Base-by-base conservation (phyloP, 441 rosid species). In the Kokia cookei region DNA sequence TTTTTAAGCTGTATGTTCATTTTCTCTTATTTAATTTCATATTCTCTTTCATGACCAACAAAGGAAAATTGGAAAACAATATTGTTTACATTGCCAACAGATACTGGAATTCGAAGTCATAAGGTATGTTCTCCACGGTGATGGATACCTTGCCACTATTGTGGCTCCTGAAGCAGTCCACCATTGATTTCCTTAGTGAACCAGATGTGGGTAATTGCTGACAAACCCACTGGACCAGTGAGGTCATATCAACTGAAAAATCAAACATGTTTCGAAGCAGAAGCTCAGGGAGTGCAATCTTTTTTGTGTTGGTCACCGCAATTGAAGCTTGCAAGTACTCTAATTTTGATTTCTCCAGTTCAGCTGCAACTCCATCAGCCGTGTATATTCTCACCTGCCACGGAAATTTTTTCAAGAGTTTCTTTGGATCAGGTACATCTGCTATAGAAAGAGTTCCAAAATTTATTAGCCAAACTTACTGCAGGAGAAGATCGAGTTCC, bases 401-500 rank as follows among this genome's bases (percentile, higher is more conserved):
- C 54, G 22, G 12, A 12, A 26, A 26, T 35, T 73, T 35, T 9
- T 27, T 42, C 15, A 45, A 10, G 12, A 42, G 24, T 10, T 42
- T 47, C 70, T 0, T 17, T 17, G 62, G 50, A 35, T 5, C 10
- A 5, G 7, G 57, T 15, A 8, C 14, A 26, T n/a, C 35, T 53
- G 5, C 45, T 48, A 29, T 32, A 47, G 47, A n/a, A 6, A 57
- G 62, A 35, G 48, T 35, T 51, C 17, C 10, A 27, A 68, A 24
- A 13, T 50, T 50, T 8, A 50, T 48, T 6, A 37, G 14, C 27
- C 26, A 40, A 13, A 73, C 89, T 91, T 81, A 92, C 99, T 2
- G 99, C 98, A 0, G 98, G 99, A 26, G 99, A 93, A 13, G 98
- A 94, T 55, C 96, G 94, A 55, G 98, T 87, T 82, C 99, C 99